Evolutionary conservation across 2,329 filamentous ascomycete species (phyloP).

Genomic region (Alternaria sp.): DNA sequence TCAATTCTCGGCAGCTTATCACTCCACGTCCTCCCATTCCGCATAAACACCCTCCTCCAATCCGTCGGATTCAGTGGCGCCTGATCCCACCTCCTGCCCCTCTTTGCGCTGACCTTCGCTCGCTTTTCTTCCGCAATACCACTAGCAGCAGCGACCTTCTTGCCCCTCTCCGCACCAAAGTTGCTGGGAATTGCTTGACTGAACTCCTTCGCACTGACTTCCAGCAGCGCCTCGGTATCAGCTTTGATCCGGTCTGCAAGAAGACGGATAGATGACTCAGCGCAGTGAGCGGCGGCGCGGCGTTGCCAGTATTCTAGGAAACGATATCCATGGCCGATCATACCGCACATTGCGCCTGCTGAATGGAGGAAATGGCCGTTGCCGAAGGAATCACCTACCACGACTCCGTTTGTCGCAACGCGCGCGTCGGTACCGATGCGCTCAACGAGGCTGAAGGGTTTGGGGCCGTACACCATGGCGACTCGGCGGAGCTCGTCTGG

Average conservation of each 20-base stretch:
- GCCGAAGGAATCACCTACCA: constrained; percentile 23
- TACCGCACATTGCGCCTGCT: constrained; percentile 25
- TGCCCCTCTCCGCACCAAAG: constrained; percentile 20
- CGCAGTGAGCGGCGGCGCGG: constrained; percentile 12
- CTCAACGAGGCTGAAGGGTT: constrained; percentile 24
- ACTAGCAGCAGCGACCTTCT: constrained; percentile 19
- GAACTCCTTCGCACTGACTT: constrained; percentile 27
- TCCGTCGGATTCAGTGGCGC: constrained; percentile 21
- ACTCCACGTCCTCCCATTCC: constrained; percentile 20
- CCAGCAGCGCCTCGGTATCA: constrained; percentile 18
- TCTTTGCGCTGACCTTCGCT: constrained; percentile 7
- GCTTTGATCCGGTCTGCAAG: constrained; percentile 24
- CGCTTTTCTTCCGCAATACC: constrained; percentile 16
- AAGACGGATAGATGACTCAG: constrained; percentile 13
- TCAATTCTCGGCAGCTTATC: constrained; percentile 15
- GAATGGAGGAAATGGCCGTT: constrained; percentile 23
- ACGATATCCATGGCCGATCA: constrained; percentile 22
- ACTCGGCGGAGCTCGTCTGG: constrained; percentile 20
- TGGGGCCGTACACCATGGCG: constrained; percentile 21
- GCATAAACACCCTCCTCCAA: constrained; percentile 22
- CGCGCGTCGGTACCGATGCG: constrained; percentile 18
- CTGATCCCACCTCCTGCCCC: constrained; percentile 13
- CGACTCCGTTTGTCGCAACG: constrained; percentile 19
- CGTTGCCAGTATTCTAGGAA: constrained; percentile 24
- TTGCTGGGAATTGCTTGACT: constrained; percentile 23